Base-by-base conservation (phyloP, 176 grass and related monocot genomes). In the Carex scoparia region DNA sequence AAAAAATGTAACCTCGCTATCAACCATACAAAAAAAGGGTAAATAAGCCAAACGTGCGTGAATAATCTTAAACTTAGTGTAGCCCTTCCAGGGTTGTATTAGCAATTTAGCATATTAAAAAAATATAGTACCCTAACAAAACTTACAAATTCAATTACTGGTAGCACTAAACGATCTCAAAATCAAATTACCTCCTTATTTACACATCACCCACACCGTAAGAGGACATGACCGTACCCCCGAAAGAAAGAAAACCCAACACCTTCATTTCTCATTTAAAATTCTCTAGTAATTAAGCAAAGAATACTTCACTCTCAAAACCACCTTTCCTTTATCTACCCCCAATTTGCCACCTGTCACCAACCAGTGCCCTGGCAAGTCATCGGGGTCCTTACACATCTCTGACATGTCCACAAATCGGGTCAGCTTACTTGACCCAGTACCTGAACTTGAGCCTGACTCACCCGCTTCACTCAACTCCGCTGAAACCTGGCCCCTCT, bases 341-440 rank as follows among this genome's bases (percentile, higher is more conserved):
- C 72, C 72, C 9, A 77, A 76, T 89, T 94, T 94, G 40, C 87
- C 92, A 18, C 92, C 92, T 1, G 89, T 91, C 85, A 94, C 87
- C 79, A 94, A 58, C 92, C 92, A 94, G 85, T 94, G 92, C 46
- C 89, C 92, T 0, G 89, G 92, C n/a, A 79, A 61, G 70, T 93
- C 91, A 4, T 94, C 86, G 1, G 92, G 92, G 2, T 87, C 89
- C 81, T 89, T 91, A 53, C 67, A 84, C 89, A 89, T 64, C 89
- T 94, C 92, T 0, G 85, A 89, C 89, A 87, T 87, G 57, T 94
- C 92, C 78, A 91, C 92, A 70, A 89, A 85, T 51, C 88, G 90
- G 8, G 72, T 8, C 1, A 89, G 33, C 56, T 84, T 91, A 77
- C 72, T 55, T 31, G 69, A 49, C 18, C 69, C 42, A 16, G 65